phyloP scores from a whole-genome alignment of 2,329 filamentous ascomycete species.

The Fusarium denticulatum region DNA sequence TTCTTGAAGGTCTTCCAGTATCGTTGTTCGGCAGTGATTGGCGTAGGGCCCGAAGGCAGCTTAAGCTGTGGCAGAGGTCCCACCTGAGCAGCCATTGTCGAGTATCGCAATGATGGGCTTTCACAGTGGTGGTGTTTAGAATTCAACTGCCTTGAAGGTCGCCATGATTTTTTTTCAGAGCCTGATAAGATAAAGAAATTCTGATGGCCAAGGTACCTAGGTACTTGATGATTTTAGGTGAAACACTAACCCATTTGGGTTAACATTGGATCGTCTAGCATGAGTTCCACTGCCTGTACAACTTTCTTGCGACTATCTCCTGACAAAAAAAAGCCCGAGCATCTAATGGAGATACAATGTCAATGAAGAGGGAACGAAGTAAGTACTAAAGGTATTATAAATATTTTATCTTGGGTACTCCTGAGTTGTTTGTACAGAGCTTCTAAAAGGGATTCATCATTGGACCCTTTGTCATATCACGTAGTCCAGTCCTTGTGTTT shows the following conservation, averaged over 20 bases:
- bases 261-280: neutral
- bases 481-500: neutral
- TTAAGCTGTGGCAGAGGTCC: slow-evolving; percentile 82
- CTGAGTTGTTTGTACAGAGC: neutral
- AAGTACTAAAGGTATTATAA: neutral
- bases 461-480: neutral
- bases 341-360: neutral
- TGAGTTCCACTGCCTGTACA: neutral
- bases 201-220: slow-evolving; percentile 28
- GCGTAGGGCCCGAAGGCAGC: slow-evolving; percentile 82
- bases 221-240: neutral
- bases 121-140: slow-evolving; percentile 22
- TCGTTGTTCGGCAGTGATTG: slow-evolving; percentile 88
- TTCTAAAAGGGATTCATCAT: neutral
- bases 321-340: neutral
- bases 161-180: slow-evolving; percentile 46
- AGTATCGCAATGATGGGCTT: slow-evolving; percentile 32
- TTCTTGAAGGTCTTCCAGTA: slow-evolving; percentile 98
- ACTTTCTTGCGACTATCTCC: neutral
- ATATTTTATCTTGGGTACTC: neutral
- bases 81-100: slow-evolving; percentile 84
- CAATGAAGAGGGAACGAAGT: neutral
- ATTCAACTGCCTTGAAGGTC: slow-evolving; percentile 6
- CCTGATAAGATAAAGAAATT: slow-evolving; percentile 36
- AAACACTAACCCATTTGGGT: slow-evolving; percentile 2